These are phyloP conservation scores for Suhomyces tanzawaensis DNA, from an alignment of 805 yeast species.

Conservation along the genomic window DNA sequence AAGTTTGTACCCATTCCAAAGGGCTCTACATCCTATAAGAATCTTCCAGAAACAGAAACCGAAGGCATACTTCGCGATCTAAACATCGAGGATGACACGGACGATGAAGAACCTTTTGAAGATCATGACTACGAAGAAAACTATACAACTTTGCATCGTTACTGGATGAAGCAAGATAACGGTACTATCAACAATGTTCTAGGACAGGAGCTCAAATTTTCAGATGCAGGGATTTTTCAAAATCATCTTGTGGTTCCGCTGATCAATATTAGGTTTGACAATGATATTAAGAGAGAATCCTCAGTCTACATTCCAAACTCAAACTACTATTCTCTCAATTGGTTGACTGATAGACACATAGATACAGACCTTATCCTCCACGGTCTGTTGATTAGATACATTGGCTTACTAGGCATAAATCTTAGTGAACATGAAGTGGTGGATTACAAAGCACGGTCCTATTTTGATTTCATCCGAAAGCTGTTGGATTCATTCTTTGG, in stretches of 20 bases:
- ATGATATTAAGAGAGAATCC: slow-evolving; percentile 27
- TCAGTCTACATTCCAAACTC: slow-evolving; percentile 34
- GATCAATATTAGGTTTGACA: slow-evolving; percentile 32
- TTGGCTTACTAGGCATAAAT: slow-evolving; percentile 36
- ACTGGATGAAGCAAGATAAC: slow-evolving; percentile 36
- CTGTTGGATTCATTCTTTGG: slow-evolving; percentile 18
- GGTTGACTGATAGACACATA: slow-evolving; percentile 27
- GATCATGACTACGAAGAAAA: slow-evolving; percentile 14
- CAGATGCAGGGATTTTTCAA: slow-evolving; percentile 33
- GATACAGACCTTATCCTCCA: slow-evolving; percentile 31
- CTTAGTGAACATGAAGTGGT: slow-evolving; percentile 41
- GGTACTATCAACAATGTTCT: slow-evolving; percentile 29
- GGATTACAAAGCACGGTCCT: slow-evolving; percentile 22
- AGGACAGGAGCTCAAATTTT: slow-evolving; percentile 21
- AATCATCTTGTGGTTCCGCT: slow-evolving; percentile 29
- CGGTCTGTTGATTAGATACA: slow-evolving; percentile 32
- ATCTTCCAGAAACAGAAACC: slow-evolving; percentile 14
- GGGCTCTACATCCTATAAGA: slow-evolving; percentile 16
- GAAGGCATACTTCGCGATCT: background rate
- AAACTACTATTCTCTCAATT: slow-evolving; percentile 30
- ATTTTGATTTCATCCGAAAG: slow-evolving; percentile 16
- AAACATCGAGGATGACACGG: slow-evolving; percentile 1
- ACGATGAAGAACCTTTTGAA: slow-evolving; percentile 12
- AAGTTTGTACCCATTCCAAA: slow-evolving; percentile 33
- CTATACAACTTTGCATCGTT: slow-evolving; percentile 29